A percentile compares a stretch with the other conserved stretches of the same genome.
Conservation (phyloP, 2,329 filamentous ascomycete genomes). For the Apiospora malaysiana region DNA sequence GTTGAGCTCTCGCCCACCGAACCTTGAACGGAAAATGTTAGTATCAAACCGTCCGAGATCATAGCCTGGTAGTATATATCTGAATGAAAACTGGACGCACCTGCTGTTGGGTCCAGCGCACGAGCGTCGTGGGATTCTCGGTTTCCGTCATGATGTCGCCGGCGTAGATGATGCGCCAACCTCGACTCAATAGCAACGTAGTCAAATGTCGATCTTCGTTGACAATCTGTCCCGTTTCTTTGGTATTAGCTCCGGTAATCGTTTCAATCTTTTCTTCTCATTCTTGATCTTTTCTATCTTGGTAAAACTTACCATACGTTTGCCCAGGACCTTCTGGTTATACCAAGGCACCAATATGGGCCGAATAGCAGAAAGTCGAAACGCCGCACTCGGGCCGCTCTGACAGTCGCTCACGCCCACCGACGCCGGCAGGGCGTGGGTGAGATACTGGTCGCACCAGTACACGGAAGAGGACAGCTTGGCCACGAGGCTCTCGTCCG, state of each 20-base stretch:
- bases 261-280: too few relatives aligned
- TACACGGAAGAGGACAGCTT: constrained; percentile 41
- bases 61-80: constrained; percentile 25
- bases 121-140: constrained; percentile 43
- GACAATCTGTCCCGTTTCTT: constrained; percentile 27
- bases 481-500: constrained; percentile 37
- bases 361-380: constrained; percentile 39
- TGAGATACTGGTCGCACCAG: constrained; percentile 43
- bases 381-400: constrained; percentile 43
- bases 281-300: too few relatives aligned
- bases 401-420: constrained; percentile 39
- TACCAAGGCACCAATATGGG: constrained; percentile 43
- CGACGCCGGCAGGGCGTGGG: constrained; percentile 38
- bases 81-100: constrained; percentile 25
- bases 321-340: constrained; percentile 42
- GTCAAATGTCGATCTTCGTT: constrained; percentile 47
- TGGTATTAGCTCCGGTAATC: neutral
- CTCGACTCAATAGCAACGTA: constrained; percentile 41
- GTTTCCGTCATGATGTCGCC: constrained; percentile 42
- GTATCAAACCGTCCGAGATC: constrained; percentile 24
- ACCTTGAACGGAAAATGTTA: constrained; percentile 43
- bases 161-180: constrained; percentile 42
- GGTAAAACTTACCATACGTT: constrained; percentile 36
- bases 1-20: constrained; percentile 42
- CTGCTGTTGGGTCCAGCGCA: constrained; percentile 44